Base-by-base conservation (phyloP, 257 asterid genomes). In the Jaltomata sinuosa region DNA sequence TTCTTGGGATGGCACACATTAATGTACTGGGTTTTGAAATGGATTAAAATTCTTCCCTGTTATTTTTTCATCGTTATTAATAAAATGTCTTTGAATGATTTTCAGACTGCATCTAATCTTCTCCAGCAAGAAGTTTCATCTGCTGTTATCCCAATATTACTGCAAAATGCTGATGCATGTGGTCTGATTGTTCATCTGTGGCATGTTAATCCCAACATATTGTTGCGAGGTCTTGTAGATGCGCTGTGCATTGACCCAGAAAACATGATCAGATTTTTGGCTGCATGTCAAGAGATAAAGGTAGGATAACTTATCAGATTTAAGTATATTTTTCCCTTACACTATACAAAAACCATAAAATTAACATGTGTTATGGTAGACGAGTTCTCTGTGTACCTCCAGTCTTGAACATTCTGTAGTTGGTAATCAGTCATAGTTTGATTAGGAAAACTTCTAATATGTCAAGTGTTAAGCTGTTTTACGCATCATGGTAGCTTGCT, bases 21-120 rank as follows among this genome's bases (percentile, higher is more conserved):
- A 91, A 94, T 85, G 98, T 94, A 93, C 83, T 80, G 57, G 65
- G 81, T 80, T 84, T 71, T 57, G 36, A 87, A 29, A 54, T 72
- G 84, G 16, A 50, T 83, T 81, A 5, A 27, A 53, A 19, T 38
- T 54, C 31, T 82, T 55, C 40, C 22, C 69, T 55, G 64, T 53
- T 83, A 55, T n/a, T 32, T 64, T 55, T 65, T 82, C 50, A 54
- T 32, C n/a, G 31, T 15, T 62, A 22, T 62, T 68, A 31, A 68
- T 83, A 45, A 21, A 79, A 64, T 82, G 87, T 83, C 52, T 68
- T 84, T 32, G 29, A 80, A 62, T 83, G 76, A 83, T 83, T 32
- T 89, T 92, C 97, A 97, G 99, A 93, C 98, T 84, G 90, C 96
- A 64, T 95, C 92, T 86, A 94, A 91, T 89, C 98, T 93, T 80